Base-by-base conservation (phyloP, 176 grass and related monocot species). In the Canna indica region DNA sequence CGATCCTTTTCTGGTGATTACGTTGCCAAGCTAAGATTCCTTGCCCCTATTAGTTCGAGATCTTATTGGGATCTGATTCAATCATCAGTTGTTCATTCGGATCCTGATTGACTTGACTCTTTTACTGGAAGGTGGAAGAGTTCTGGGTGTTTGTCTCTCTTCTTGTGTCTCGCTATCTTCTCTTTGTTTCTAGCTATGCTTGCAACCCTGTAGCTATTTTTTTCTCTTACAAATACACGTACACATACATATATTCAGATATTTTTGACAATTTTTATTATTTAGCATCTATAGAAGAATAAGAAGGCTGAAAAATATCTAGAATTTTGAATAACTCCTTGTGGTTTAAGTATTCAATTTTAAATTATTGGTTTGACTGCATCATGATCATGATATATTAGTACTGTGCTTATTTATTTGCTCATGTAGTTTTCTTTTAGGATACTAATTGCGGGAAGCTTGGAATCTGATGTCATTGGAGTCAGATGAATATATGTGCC, bases 401-500 rank as follows among this genome's bases (percentile, higher is more conserved):
- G 16, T 0, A 15, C 36, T 41, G 16, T 63, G 10, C 39, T 64
- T 67, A 44, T 41, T 41, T 42, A 27, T 45, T 15, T 53, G 2
- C 7, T 38, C 7, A 38, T 44, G 7, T 44, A 31, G 31, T 62
- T 44, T 12, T 73, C 54, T 31, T 70, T 20, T 48, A 20, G 54
- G n/a, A 42, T 8, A 60, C 36, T 73, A 24, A 59, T 59, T 42
- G 53, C 20, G 35, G 20, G 18, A 59, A 28, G 41, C n/a, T 45
- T 69, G 67, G n/a, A 69, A 69, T 45, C 12, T 69, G 38, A 69
- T 69, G 36, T 27, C 35, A 38, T 31, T 42, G 12, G 71, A 59
- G 17, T 29, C 53, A 41, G 24, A 73, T 60, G 71, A 73, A 18
- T 73, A 59, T 33, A 73, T 38, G 70, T 39, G 50, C 11, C 22